phyloP scores from a whole-genome alignment of 176 grass and related monocot genomes.

The Typha latifolia region DNA sequence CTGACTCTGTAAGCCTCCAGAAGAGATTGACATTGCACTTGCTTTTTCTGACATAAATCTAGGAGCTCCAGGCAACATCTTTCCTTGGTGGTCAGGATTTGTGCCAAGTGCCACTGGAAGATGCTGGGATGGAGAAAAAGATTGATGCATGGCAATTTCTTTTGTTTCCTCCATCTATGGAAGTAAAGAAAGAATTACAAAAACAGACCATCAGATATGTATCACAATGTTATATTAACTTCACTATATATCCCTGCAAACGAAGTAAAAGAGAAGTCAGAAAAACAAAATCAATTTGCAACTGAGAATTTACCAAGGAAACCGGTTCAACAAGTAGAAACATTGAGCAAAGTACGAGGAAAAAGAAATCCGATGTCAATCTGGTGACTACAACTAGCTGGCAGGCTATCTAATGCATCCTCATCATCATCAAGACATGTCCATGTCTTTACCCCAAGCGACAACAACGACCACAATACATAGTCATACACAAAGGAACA shows the following conservation, averaged over 20 bases:
- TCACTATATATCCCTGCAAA: neutral
- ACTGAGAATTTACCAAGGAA: constrained; percentile 7
- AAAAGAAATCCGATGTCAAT: no score
- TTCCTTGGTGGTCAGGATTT: constrained; percentile 32
- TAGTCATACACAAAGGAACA: no score
- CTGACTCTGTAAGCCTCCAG: constrained; percentile 25
- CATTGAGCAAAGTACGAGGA: no score
- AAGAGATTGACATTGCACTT: constrained; percentile 12
- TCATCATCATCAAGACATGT: no score
- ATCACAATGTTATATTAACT: neutral
- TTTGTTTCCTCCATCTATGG: constrained; percentile 88
- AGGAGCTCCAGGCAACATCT: constrained; percentile 34
- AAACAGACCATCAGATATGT: neutral
- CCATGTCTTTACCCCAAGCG: no score
- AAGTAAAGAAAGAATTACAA: constrained; percentile 4
- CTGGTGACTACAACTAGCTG: no score
- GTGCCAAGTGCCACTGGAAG: constrained; percentile 11
- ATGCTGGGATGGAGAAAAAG: constrained; percentile 42
- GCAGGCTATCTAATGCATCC: no score
- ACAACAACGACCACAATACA: no score
- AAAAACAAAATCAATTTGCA: constrained; percentile 2
- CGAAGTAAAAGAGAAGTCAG: neutral
- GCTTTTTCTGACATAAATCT: constrained; percentile 18
- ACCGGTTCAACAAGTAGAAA: no score
- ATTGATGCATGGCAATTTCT: constrained; percentile 44